A percentile compares a stretch with the other conserved stretches of the same genome.
These are phyloP conservation scores for Chlorociboria aeruginascens DNA, from an alignment of 495 filamentous ascomycete species.

Conservation along the genomic window DNA sequence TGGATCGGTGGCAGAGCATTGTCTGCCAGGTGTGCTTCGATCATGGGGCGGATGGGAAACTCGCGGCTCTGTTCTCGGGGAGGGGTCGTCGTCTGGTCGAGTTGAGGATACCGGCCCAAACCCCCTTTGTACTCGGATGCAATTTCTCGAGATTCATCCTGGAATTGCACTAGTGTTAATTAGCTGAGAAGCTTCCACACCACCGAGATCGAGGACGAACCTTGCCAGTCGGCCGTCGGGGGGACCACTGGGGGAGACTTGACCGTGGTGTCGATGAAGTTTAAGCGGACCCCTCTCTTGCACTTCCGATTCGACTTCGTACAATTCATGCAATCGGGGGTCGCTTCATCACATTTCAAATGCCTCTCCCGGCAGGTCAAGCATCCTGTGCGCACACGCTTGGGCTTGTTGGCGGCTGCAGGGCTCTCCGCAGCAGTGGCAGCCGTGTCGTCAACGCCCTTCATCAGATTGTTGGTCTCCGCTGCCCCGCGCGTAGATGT, in stretches of 20 bases:
- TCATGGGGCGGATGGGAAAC: slow-evolving; percentile 11
- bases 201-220: slow-evolving; percentile 25
- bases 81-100: slow-evolving; percentile 27
- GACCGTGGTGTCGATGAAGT: slow-evolving; percentile 81
- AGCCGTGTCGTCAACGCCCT: slow-evolving; percentile 11
- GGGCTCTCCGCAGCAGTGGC: slow-evolving; percentile 13
- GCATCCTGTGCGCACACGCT: slow-evolving; percentile 64
- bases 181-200: slow-evolving; percentile 2
- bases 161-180: slow-evolving; percentile 44
- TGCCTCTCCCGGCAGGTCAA: slow-evolving; percentile 64
- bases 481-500: slow-evolving; percentile 4
- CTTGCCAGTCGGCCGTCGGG: slow-evolving; percentile 53
- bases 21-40: background rate
- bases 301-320: slow-evolving; percentile 76
- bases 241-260: slow-evolving; percentile 54
- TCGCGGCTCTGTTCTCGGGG: slow-evolving; percentile 14
- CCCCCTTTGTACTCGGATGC: slow-evolving; percentile 89
- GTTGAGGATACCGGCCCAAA: slow-evolving; percentile 54
- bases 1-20: slow-evolving; percentile 19
- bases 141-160: slow-evolving; percentile 83
- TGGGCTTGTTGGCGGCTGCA: slow-evolving; percentile 40
- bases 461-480: slow-evolving; percentile 12
- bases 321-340: slow-evolving; percentile 76
- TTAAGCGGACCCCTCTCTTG: slow-evolving; percentile 76
- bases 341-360: slow-evolving; percentile 63